A percentile compares a stretch with the other conserved stretches of the same genome.
phyloP scores from a whole-genome alignment of 2,329 filamentous ascomycete species.

The Exophiala dermatitidis region DNA sequence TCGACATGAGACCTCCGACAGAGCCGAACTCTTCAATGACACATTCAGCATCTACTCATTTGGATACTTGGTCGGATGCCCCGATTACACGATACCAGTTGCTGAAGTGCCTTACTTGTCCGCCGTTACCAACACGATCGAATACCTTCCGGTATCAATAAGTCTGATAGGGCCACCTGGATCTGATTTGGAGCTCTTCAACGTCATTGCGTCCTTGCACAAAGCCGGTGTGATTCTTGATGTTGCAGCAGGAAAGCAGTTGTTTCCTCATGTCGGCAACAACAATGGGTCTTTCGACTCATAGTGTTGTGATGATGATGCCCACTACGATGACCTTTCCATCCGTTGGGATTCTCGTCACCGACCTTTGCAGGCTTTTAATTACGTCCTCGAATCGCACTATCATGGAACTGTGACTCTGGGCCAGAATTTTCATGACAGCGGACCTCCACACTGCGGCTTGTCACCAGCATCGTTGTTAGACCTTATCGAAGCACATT shows the following conservation, averaged over 20 bases:
- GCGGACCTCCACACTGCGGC: too few relatives aligned
- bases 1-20: constrained; percentile 18
- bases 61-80: constrained; percentile 32
- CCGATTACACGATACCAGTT: constrained; percentile 40
- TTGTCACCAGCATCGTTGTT: too few relatives aligned
- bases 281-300: background rate
- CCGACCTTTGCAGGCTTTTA: background rate
- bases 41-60: constrained; percentile 40
- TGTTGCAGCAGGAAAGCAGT: constrained; percentile 14
- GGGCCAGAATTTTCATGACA: too few relatives aligned
- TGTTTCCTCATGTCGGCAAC: constrained; percentile 6
- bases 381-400: too few relatives aligned
- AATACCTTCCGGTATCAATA: constrained; percentile 33
- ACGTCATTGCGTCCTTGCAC: constrained; percentile 17
- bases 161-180: constrained; percentile 30
- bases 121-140: constrained; percentile 27
- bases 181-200: constrained; percentile 30
- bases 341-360: background rate
- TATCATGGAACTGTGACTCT: too few relatives aligned
- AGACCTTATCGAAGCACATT: too few relatives aligned
- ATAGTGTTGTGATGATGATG: background rate
- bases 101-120: constrained; percentile 34
- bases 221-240: constrained; percentile 15
- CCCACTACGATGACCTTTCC: background rate
- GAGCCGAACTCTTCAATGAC: constrained; percentile 34